These are phyloP conservation scores for Phaeosphaeria sp. DNA, from an alignment of 2,329 filamentous ascomycete genomes.

Conservation along the genomic window DNA sequence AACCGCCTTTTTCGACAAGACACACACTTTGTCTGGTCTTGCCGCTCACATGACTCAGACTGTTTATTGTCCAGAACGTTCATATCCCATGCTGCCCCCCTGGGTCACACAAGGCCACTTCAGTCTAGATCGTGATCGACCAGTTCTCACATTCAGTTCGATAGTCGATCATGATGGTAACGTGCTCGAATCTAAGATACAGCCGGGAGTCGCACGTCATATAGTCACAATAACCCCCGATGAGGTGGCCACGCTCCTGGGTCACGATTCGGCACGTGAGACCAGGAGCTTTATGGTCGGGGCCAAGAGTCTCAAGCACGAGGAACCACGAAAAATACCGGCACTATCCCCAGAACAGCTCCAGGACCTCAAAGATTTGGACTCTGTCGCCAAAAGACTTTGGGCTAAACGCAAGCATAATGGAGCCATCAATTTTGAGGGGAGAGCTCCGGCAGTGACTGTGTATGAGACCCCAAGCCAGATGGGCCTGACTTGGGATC, in stretches of 20 bases:
- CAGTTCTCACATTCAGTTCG: constrained; percentile 67
- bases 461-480: constrained; percentile 43
- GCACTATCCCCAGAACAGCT: constrained; percentile 27
- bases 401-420: constrained; percentile 40
- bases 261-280: constrained; percentile 42
- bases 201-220: constrained; percentile 61
- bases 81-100: constrained; percentile 64
- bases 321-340: constrained; percentile 9
- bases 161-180: constrained; percentile 60
- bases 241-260: constrained; percentile 35
- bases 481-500: constrained; percentile 50
- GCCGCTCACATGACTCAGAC: constrained; percentile 66
- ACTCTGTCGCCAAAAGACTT: constrained; percentile 43
- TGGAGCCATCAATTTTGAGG: constrained; percentile 44
- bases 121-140: constrained; percentile 61
- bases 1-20: constrained; percentile 69
- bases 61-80: constrained; percentile 64
- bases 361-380: constrained; percentile 39
- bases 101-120: constrained; percentile 59
- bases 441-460: constrained; percentile 31
- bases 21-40: constrained; percentile 65
- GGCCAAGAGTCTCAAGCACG: constrained; percentile 14
- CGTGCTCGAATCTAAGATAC: constrained; percentile 62
- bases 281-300: constrained; percentile 34
- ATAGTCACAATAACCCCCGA: constrained; percentile 61